Evolutionary conservation across 2,329 filamentous ascomycete species (phyloP).

Genomic region (Cryoendolithus antarcticus): DNA sequence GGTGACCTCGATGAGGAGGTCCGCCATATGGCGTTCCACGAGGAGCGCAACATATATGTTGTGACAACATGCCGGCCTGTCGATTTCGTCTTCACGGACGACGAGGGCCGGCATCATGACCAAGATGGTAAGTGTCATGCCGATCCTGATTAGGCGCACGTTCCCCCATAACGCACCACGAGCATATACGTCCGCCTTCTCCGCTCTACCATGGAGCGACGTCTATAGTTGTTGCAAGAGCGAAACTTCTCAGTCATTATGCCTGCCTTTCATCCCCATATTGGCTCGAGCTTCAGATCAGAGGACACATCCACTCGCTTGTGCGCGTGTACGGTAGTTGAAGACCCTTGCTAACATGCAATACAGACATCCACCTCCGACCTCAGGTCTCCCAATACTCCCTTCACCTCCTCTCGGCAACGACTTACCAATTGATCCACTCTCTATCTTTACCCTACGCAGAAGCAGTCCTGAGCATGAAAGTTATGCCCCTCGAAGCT

Average conservation of each 20-base stretch:
- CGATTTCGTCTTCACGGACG: slow-evolving; percentile 72
- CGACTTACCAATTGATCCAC: slow-evolving; percentile 68
- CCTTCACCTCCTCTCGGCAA: slow-evolving; percentile 67
- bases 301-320: slow-evolving; percentile 7
- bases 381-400: slow-evolving; percentile 61
- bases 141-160: not conserved
- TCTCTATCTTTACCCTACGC: slow-evolving; percentile 58
- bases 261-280: not conserved
- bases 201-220: slow-evolving; percentile 11
- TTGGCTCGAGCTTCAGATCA: slow-evolving; percentile 6
- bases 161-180: slow-evolving; percentile 9
- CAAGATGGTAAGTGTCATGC: slow-evolving; percentile 42
- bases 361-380: slow-evolving; percentile 40
- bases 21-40: slow-evolving; percentile 63
- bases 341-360: slow-evolving; percentile 9
- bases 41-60: slow-evolving; percentile 61
- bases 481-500: slow-evolving; percentile 73
- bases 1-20: slow-evolving; percentile 46
- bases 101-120: slow-evolving; percentile 75
- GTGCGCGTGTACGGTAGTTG: not conserved
- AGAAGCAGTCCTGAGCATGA: slow-evolving; percentile 70
- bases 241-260: slow-evolving; percentile 4
- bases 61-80: slow-evolving; percentile 56
- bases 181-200: slow-evolving; percentile 15
- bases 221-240: slow-evolving; percentile 19